Percentiles rank a stretch among this genome's conserved stretches.
Conservation (phyloP, 2,329 filamentous ascomycete species). For the Diaporthe capsici region DNA sequence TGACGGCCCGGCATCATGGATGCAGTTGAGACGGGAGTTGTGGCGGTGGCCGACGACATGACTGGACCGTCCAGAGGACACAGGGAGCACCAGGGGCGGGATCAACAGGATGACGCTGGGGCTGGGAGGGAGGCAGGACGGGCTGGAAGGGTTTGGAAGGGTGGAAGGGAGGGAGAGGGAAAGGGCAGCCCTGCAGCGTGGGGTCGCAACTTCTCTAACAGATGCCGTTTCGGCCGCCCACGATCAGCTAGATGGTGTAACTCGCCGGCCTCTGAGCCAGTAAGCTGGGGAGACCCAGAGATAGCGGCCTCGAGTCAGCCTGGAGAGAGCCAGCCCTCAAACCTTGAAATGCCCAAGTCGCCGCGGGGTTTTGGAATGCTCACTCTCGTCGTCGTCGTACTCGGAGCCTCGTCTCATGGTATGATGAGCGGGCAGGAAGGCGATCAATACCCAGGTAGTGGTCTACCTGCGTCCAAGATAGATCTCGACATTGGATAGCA, state of each 20-base stretch:
- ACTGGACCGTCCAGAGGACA: not conserved
- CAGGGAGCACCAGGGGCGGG: constrained; percentile 10
- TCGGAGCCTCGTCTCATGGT: constrained; percentile 20
- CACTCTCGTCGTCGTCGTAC: not conserved
- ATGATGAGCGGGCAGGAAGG: constrained; percentile 12
- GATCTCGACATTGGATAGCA: not conserved
- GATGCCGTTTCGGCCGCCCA: constrained; percentile 35
- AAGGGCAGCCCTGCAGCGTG: constrained; percentile 9
- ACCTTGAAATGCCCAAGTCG: not conserved
- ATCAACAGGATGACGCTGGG: constrained; percentile 24
- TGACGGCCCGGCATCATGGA: constrained; percentile 28
- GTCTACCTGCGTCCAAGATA: not conserved
- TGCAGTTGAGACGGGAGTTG: constrained; percentile 26
- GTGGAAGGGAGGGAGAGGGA: not conserved
- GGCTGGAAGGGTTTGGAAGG: not conserved
- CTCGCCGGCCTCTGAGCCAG: constrained; percentile 29
- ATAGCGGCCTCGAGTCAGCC: constrained; percentile 26
- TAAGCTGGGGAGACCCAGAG: constrained; percentile 7
- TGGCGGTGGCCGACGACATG: constrained; percentile 18
- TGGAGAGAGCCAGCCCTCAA: not conserved
- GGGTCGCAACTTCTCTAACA: constrained; percentile 28
- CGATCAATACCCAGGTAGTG: not conserved
- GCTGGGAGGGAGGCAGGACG: not conserved
- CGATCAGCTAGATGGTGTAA: constrained; percentile 39
- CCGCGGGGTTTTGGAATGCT: constrained; percentile 10